Evolutionary conservation across 306 rosid species (phyloP), one percentile per base, ranked within the genome.

Genomic region (Cajanus cajan): DNA sequence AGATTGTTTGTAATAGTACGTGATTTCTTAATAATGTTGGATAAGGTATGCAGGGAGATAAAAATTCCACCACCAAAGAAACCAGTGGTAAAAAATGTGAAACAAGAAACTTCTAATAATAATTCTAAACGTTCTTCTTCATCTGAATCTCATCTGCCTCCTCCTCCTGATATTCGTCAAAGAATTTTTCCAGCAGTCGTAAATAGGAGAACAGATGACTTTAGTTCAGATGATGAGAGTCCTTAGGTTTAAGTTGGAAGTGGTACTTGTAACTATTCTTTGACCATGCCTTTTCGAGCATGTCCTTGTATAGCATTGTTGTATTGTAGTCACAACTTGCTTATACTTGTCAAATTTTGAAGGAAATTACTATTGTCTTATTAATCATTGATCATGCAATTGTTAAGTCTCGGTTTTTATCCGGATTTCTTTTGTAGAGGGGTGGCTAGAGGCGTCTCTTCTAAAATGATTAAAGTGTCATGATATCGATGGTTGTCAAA

Each of bases 151-250:
- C 85, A 58, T 64, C 3, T 28, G 31, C 87, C 74, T 37, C 82
- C 88, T 4, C 83, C 86, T 18, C 67, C 86, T 12, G 87, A 88
- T 84, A 33, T 86, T 64, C 90, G 85, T 58, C 86, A 86, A 62
- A 78, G 69, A 50, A 86, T 91, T 55, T 86, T 88, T 66, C 96
- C 94, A 0, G 94, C 88, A 41, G 85, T 90, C 10, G 40, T 78
- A 57, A 97, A 89, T 78, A 86, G 93, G 66, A 78, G 93, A 67
- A 25, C 74, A 16, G 91, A 88, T 63, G 76, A 80, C 70, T 85
- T 87, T 77, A 93, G 99, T 83, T 93, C 99, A 71, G 98, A 96
- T 68, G 99, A 93, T 10, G 98, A 91, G 16, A 85, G 89, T 51
- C 86, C 88, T 45, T 92, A 89, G 90, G 62, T 86, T 85, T 77